Conservation (phyloP, 2,329 filamentous ascomycete species). For the Talaromyces verruculosus region DNA sequence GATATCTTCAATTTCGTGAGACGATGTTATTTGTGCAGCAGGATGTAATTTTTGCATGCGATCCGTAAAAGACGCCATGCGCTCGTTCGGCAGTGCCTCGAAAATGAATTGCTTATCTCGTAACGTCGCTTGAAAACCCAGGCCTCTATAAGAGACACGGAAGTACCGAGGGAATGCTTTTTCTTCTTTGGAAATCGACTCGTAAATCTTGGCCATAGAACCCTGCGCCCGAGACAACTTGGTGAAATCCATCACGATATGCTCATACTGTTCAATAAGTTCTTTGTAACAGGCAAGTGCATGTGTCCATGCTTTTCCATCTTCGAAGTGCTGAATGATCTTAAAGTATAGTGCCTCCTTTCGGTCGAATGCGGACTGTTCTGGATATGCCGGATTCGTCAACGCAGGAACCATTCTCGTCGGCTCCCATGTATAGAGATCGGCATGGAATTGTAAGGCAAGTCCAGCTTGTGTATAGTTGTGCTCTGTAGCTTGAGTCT, state of each 20-base stretch:
- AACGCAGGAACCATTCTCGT: slow-evolving; percentile 65
- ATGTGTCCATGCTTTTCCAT: slow-evolving; percentile 90
- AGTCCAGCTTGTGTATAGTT: slow-evolving; percentile 87
- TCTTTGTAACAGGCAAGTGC: slow-evolving; percentile 87
- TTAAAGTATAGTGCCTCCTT: slow-evolving; percentile 91
- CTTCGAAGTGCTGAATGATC: slow-evolving; percentile 93
- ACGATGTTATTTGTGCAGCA: slow-evolving; percentile 74
- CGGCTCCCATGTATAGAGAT: slow-evolving; percentile 89
- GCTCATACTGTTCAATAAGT: slow-evolving; percentile 86
- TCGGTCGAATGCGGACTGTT: slow-evolving; percentile 84
- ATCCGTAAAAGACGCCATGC: slow-evolving; percentile 79
- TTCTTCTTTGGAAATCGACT: slow-evolving; percentile 79
- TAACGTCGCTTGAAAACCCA: slow-evolving; percentile 78
- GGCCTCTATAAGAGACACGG: slow-evolving; percentile 82
- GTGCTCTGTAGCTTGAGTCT: slow-evolving; percentile 70
- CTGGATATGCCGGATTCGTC: slow-evolving; percentile 71
- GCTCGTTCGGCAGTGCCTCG: slow-evolving; percentile 75
- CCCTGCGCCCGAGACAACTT: slow-evolving; percentile 87
- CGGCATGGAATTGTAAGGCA: slow-evolving; percentile 84
- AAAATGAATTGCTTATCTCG: slow-evolving; percentile 92
- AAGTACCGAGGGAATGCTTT: slow-evolving; percentile 81
- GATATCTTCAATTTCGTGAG: slow-evolving; percentile 70
- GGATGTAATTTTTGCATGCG: slow-evolving; percentile 91
- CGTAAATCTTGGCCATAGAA: slow-evolving; percentile 89
- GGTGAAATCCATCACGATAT: slow-evolving; percentile 82